Evolutionary conservation across 2,329 filamentous ascomycete species (phyloP).

Genomic region (Nothophaeocryptopus gaeumannii): DNA sequence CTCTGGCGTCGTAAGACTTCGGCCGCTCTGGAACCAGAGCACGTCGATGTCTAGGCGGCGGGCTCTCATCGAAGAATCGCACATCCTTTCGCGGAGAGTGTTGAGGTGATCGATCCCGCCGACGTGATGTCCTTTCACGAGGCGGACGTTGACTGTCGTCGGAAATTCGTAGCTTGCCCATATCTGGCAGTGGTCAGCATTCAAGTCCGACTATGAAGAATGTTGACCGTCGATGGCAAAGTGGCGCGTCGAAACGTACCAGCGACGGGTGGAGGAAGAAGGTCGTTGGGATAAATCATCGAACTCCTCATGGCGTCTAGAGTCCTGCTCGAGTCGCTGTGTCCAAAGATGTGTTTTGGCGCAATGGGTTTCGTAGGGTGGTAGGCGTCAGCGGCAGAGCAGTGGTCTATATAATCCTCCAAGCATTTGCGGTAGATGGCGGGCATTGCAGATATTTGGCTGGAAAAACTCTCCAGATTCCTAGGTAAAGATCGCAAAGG

Average conservation of each 20-base stretch:
- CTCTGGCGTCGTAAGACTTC: constrained; percentile 18
- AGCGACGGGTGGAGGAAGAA: neutral
- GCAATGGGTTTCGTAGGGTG: neutral
- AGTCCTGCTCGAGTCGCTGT: neutral
- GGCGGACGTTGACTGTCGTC: neutral
- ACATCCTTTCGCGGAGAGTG: constrained; percentile 17
- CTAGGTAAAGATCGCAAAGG: no score
- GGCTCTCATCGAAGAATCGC: constrained; percentile 19
- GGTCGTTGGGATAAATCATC: constrained; percentile 11
- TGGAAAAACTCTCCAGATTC: no score
- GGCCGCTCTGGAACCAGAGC: constrained; percentile 11
- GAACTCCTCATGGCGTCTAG: constrained; percentile 10
- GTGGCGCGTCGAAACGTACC: neutral
- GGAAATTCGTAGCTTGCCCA: no score
- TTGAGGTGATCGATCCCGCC: neutral
- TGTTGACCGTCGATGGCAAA: neutral
- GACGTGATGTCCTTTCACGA: neutral
- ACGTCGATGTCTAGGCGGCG: constrained; percentile 8
- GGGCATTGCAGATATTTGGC: neutral
- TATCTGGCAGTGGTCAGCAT: no score
- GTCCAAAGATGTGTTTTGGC: constrained; percentile 1
- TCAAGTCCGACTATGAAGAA: no score
- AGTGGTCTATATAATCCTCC: constrained; percentile 17
- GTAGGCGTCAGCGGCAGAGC: constrained; percentile 11
- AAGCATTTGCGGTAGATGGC: constrained; percentile 2